Percentiles rank a stretch among this genome's conserved stretches.
phyloP scores from a whole-genome alignment of 176 grass and related monocot genomes.

The Miscanthus lutarioriparius region DNA sequence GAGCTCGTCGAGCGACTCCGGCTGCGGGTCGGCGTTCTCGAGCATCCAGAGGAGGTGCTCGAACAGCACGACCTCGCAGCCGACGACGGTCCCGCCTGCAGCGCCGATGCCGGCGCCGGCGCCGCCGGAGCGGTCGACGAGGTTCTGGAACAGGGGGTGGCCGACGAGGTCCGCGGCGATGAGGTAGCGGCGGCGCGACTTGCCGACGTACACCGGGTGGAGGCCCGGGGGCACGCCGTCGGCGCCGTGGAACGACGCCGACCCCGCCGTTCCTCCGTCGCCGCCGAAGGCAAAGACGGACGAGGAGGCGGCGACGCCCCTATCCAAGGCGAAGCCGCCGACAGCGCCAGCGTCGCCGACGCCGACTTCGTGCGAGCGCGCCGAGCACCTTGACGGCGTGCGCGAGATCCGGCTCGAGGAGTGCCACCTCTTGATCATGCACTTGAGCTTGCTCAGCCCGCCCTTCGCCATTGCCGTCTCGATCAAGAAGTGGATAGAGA shows the following conservation, averaged over 20 bases:
- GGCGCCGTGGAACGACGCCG: slow-evolving; percentile 61
- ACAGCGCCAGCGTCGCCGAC: background rate
- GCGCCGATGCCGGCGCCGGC: slow-evolving; percentile 8
- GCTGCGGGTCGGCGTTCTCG: slow-evolving; percentile 85
- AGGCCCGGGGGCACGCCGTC: slow-evolving; percentile 65
- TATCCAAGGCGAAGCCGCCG: slow-evolving; percentile 1
- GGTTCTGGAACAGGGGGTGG: slow-evolving; percentile 86
- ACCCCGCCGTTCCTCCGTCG: background rate
- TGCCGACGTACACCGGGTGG: slow-evolving; percentile 87
- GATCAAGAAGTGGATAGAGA: background rate
- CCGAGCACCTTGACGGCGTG: slow-evolving; percentile 41
- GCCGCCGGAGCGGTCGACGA: slow-evolving; percentile 61
- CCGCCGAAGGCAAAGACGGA: background rate
- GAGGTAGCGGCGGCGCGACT: slow-evolving; percentile 90
- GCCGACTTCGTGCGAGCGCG: slow-evolving; percentile 33
- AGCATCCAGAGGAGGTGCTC: slow-evolving; percentile 99
- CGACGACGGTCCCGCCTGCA: slow-evolving; percentile 44
- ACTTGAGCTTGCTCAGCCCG: slow-evolving; percentile 86
- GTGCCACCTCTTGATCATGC: slow-evolving; percentile 94
- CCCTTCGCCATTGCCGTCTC: slow-evolving; percentile 53
- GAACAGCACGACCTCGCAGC: slow-evolving; percentile 96
- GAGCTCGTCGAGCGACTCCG: slow-evolving; percentile 88
- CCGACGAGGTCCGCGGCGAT: slow-evolving; percentile 67
- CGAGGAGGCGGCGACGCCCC: background rate
- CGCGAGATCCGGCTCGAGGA: slow-evolving; percentile 67